Evolutionary conservation across 2,329 filamentous ascomycete species (phyloP).

Genomic region (Apiospora sp.): DNA sequence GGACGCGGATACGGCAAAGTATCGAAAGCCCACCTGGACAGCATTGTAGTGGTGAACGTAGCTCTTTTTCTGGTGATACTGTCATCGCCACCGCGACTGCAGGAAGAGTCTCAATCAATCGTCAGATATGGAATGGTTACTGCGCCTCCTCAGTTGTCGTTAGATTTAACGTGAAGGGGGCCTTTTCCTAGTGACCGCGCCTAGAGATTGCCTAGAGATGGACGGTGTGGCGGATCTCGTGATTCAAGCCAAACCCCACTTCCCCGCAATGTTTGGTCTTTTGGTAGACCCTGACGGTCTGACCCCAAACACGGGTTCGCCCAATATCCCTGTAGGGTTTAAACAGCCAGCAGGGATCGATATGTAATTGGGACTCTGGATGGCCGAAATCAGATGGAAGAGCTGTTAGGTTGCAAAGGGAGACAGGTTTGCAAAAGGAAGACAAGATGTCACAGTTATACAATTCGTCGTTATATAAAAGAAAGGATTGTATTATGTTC

Average conservation of each 20-base stretch:
- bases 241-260: background rate
- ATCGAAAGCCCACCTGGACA: background rate
- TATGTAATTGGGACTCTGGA: background rate
- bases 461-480: no score
- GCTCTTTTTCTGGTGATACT: background rate
- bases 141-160: conserved; percentile 5
- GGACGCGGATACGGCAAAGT: background rate
- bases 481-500: conserved; percentile 22
- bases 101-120: background rate
- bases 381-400: background rate
- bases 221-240: background rate
- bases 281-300: background rate
- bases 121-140: background rate
- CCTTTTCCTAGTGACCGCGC: background rate
- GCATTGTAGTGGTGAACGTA: background rate
- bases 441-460: background rate
- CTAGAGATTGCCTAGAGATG: background rate
- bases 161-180: background rate
- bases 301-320: background rate
- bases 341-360: background rate
- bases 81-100: background rate
- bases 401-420: background rate
- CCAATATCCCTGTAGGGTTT: background rate
- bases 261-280: background rate
- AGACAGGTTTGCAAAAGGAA: background rate